phyloP scores from a whole-genome alignment of 2,329 filamentous ascomycete species.

The Curvularia lunata region DNA sequence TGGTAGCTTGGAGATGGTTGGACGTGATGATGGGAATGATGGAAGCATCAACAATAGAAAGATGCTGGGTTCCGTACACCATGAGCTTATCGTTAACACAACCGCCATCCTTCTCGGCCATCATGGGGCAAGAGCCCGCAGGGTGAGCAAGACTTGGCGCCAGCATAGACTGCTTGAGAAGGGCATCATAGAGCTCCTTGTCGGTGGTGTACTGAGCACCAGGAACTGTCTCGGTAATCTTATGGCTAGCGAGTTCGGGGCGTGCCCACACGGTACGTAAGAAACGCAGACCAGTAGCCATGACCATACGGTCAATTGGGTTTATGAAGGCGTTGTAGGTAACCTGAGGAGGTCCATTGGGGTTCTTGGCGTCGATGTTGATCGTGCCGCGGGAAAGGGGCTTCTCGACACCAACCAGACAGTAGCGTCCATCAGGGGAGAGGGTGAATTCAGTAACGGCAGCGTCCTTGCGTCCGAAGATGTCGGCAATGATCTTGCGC shows the following conservation, averaged over 20 bases:
- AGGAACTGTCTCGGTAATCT: conserved; percentile 32
- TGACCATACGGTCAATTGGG: conserved; percentile 34
- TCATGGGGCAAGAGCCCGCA: conserved; percentile 40
- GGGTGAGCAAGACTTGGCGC: conserved; percentile 43
- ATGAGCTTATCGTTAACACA: conserved; percentile 37
- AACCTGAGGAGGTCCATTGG: conserved; percentile 35
- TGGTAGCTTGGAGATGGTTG: conserved; percentile 39
- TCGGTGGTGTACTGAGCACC: conserved; percentile 33
- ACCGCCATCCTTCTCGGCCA: conserved; percentile 31
- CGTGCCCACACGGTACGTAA: conserved; percentile 43
- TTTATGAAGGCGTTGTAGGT: conserved; percentile 38
- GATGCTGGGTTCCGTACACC: conserved; percentile 39
- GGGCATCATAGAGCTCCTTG: conserved; percentile 28
- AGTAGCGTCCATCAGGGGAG: conserved; percentile 46
- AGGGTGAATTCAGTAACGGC: conserved; percentile 37
- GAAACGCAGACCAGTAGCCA: conserved; percentile 44
- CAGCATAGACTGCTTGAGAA: conserved; percentile 27
- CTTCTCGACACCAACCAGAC: conserved; percentile 41
- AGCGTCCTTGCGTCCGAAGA: conserved; percentile 32
- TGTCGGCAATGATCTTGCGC: conserved; percentile 28
- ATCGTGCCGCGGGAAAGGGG: conserved; percentile 45
- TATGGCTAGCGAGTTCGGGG: conserved; percentile 30
- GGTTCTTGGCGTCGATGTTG: conserved; percentile 41
- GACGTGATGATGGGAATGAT: conserved; percentile 42
- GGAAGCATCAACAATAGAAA: conserved; percentile 41